phyloP scores from a whole-genome alignment of 129 eudicot species.

The Solidago caesia region DNA sequence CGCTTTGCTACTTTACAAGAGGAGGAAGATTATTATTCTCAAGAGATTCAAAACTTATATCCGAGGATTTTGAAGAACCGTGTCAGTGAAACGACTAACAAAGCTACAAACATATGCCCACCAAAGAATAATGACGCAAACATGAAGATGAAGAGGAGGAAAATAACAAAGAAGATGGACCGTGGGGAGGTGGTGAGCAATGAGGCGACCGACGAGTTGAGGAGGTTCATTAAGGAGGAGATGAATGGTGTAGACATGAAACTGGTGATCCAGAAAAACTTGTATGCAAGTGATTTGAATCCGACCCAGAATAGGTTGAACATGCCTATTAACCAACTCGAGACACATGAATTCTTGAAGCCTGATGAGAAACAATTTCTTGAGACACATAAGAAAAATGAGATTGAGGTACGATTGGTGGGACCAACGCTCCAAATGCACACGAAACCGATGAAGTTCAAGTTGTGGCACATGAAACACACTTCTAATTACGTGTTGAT shows the following conservation, averaged over 20 bases:
- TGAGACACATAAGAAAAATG: not conserved
- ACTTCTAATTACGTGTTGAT: not conserved
- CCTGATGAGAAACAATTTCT: not conserved
- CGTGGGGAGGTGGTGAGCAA: not conserved
- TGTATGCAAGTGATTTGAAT: constrained; percentile 4
- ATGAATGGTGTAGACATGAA: not conserved
- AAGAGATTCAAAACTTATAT: not conserved
- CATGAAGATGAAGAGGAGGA: not conserved
- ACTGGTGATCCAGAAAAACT: constrained; percentile 3
- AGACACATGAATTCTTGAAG: not conserved
- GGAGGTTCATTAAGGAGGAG: constrained; percentile 15
- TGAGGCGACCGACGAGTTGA: not conserved
- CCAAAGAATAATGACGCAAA: not conserved
- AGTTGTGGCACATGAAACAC: not conserved
- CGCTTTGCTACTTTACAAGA: not conserved
- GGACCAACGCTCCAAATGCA: constrained; percentile 14
- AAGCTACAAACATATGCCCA: too few species aligned
- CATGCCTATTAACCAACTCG: constrained; percentile 2
- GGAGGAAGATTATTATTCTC: not conserved
- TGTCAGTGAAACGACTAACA: too few species aligned
- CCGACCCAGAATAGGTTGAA: not conserved
- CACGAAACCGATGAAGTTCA: not conserved
- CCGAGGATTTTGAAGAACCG: too few species aligned
- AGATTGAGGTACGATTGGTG: constrained; percentile 1
- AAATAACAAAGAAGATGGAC: not conserved